Evolutionary conservation across 2,329 filamentous ascomycete genomes (phyloP).

Genomic region (Aspergillus brasiliensis): DNA sequence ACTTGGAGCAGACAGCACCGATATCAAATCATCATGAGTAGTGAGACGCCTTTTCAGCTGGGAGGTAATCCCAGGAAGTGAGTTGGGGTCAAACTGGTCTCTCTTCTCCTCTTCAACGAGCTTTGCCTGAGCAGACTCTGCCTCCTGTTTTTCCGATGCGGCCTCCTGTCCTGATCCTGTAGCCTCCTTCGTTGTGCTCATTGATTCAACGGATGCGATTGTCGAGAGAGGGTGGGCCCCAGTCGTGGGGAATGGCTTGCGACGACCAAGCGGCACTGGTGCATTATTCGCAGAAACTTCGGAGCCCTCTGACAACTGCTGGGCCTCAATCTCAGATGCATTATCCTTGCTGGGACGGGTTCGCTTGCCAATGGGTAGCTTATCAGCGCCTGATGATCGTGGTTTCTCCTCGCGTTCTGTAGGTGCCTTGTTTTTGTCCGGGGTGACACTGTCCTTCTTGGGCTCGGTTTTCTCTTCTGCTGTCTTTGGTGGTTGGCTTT

Average conservation of each 20-base stretch:
- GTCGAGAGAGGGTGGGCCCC: slow-evolving; percentile 59
- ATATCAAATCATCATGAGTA: slow-evolving; percentile 91
- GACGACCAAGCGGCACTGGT: slow-evolving; percentile 44
- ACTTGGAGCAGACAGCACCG: slow-evolving; percentile 72
- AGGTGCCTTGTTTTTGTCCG: slow-evolving; percentile 17
- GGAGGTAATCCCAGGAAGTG: slow-evolving; percentile 48
- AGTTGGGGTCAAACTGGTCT: slow-evolving; percentile 49
- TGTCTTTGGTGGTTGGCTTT: slow-evolving; percentile 18
- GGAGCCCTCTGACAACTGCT: slow-evolving; percentile 39
- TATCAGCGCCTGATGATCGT: slow-evolving; percentile 18
- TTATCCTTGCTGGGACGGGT: slow-evolving; percentile 28
- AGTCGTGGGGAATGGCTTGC: slow-evolving; percentile 54
- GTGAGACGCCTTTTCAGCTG: slow-evolving; percentile 74
- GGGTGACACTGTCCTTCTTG: slow-evolving; percentile 10
- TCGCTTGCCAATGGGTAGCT: slow-evolving; percentile 16
- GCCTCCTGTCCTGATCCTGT: slow-evolving; percentile 21
- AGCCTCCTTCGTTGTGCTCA: slow-evolving; percentile 38
- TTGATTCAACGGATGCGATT: slow-evolving; percentile 60
- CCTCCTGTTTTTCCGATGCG: slow-evolving; percentile 27
- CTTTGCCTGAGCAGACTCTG: slow-evolving; percentile 18
- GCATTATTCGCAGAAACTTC: slow-evolving; percentile 41
- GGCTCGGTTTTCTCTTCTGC: slow-evolving; percentile 14
- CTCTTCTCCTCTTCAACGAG: slow-evolving; percentile 43
- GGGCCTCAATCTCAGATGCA: slow-evolving; percentile 30
- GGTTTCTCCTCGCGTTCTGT: slow-evolving; percentile 15